Conservation (phyloP, 495 filamentous ascomycete species). For the Penicillium macrosclerotiorum region DNA sequence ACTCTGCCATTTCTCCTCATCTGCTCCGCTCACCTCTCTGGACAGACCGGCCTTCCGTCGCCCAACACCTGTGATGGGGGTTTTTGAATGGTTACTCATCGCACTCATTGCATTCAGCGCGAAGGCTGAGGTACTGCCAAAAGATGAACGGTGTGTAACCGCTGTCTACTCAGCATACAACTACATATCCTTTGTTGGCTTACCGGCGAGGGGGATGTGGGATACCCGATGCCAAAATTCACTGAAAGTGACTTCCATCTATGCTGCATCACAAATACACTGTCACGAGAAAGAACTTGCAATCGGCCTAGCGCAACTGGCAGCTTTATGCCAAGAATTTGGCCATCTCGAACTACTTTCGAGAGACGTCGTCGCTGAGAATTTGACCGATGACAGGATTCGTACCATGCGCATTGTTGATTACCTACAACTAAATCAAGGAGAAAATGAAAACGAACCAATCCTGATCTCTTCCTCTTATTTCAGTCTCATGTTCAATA, state of each 20-base stretch:
- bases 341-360: slow-evolving; percentile 30
- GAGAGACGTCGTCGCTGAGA: slow-evolving; percentile 28
- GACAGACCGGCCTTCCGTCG: not conserved
- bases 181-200: slow-evolving; percentile 37
- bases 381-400: slow-evolving; percentile 39
- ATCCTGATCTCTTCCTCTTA: slow-evolving; percentile 31
- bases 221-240: slow-evolving; percentile 34
- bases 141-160: slow-evolving; percentile 38
- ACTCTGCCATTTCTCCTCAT: slow-evolving; percentile 16
- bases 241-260: slow-evolving; percentile 36
- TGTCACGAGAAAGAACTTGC: slow-evolving; percentile 27
- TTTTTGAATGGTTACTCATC: slow-evolving; percentile 15
- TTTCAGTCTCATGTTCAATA: slow-evolving; percentile 32
- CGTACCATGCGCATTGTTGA: slow-evolving; percentile 30
- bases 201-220: slow-evolving; percentile 24
- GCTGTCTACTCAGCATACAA: slow-evolving; percentile 35
- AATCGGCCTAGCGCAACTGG: slow-evolving; percentile 27
- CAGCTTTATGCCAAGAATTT: slow-evolving; percentile 24
- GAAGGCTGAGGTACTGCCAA: slow-evolving; percentile 14
- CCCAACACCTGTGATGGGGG: slow-evolving; percentile 9
- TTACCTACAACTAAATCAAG: slow-evolving; percentile 26
- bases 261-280: slow-evolving; percentile 35
- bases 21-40: not conserved
- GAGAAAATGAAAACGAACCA: slow-evolving; percentile 16
- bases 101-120: slow-evolving; percentile 1